Conservation (phyloP, 306 rosid genomes). For the Inga leiocalycina region DNA sequence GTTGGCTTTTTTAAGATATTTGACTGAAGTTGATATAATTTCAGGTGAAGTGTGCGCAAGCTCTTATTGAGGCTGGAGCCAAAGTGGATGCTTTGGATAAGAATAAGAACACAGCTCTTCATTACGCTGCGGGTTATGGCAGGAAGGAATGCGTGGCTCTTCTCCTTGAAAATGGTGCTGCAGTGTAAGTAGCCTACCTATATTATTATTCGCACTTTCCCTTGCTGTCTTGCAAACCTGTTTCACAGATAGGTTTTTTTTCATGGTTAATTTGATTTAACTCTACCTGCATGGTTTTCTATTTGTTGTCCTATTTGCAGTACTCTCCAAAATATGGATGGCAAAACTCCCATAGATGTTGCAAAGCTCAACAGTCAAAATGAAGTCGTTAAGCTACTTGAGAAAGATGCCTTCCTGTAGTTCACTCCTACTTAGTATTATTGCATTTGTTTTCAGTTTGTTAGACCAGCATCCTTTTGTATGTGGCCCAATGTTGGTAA, state of each 20-base stretch:
- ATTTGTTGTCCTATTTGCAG: slow-evolving; percentile 50
- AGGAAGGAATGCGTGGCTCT: slow-evolving; percentile 97
- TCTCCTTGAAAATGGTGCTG: slow-evolving; percentile 89
- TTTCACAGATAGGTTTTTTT: background rate
- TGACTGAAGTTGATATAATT: slow-evolving; percentile 20
- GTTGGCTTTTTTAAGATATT: background rate
- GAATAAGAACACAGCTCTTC: slow-evolving; percentile 97
- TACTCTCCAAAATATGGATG: slow-evolving; percentile 94
- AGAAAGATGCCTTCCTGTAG: slow-evolving; percentile 95
- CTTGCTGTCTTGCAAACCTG: background rate
- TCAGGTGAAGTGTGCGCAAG: slow-evolving; percentile 96
- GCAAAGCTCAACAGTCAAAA: slow-evolving; percentile 94
- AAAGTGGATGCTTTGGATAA: slow-evolving; percentile 93
- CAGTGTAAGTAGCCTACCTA: slow-evolving; percentile 72
- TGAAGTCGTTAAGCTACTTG: slow-evolving; percentile 91
- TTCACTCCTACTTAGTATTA: slow-evolving; percentile 18
- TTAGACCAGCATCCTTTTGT: slow-evolving; percentile 29
- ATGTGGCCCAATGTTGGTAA: slow-evolving; percentile 25
- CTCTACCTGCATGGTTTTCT: background rate
- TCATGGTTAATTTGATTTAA: background rate
- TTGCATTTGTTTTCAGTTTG: slow-evolving; percentile 22
- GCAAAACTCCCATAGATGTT: slow-evolving; percentile 96
- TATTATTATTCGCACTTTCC: too few relatives aligned
- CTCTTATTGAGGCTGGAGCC: slow-evolving; percentile 95
- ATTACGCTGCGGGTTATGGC: slow-evolving; percentile 99